These are phyloP conservation scores for Aurifilum marmelostoma DNA, from an alignment of 2,329 filamentous ascomycete species.

Conservation along the genomic window DNA sequence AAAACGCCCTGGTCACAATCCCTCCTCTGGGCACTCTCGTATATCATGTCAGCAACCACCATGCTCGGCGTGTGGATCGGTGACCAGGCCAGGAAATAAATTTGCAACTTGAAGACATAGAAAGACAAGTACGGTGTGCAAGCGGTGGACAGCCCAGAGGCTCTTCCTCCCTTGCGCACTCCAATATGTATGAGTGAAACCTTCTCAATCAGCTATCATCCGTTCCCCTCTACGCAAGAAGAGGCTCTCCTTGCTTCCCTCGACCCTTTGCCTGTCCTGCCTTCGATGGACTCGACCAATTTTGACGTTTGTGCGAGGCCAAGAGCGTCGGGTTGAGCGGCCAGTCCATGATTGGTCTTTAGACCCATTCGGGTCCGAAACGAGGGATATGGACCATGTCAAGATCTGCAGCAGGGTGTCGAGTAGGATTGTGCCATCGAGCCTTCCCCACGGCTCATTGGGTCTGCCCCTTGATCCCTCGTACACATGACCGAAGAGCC, in stretches of 20 bases:
- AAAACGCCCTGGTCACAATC: slow-evolving; percentile 8
- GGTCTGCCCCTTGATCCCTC: background rate
- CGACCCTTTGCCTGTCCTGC: background rate
- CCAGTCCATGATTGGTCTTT: background rate
- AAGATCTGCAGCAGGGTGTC: background rate
- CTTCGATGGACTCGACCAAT: background rate
- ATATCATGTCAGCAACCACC: slow-evolving; percentile 26
- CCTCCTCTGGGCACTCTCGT: slow-evolving; percentile 21
- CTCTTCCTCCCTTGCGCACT: background rate
- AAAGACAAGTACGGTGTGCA: background rate
- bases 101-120: slow-evolving; percentile 15
- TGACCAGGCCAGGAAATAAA: slow-evolving; percentile 20
- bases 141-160: background rate
- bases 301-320: background rate
- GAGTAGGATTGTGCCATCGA: background rate
- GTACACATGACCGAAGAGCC: background rate
- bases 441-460: background rate
- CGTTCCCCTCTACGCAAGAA: background rate
- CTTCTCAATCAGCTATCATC: background rate
- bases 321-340: background rate
- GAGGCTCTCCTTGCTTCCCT: background rate
- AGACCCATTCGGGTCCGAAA: background rate
- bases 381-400: background rate
- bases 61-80: background rate
- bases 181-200: slow-evolving; percentile 7